These are phyloP conservation scores for Acrodontium crateriforme DNA, from an alignment of 2,329 filamentous ascomycete genomes.

Conservation along the genomic window DNA sequence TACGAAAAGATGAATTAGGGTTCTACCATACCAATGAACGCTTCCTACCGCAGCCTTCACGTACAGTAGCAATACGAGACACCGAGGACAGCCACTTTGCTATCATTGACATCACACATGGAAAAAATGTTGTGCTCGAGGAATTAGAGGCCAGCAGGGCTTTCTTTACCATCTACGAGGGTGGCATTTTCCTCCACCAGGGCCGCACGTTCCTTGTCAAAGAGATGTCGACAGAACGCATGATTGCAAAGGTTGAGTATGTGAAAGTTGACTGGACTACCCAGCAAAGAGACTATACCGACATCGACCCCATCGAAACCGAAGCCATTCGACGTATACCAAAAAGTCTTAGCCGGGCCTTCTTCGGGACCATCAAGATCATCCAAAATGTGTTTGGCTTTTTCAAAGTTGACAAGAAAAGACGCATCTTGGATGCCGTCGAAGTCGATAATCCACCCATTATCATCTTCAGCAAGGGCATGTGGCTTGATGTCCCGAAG, in stretches of 20 bases:
- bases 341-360: conserved; percentile 53
- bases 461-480: conserved; percentile 68
- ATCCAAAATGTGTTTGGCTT: conserved; percentile 86
- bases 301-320: conserved; percentile 85
- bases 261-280: conserved; percentile 95
- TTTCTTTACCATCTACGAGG: conserved; percentile 91
- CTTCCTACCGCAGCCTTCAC: conserved; percentile 73
- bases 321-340: conserved; percentile 68
- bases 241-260: conserved; percentile 73
- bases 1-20: conserved; percentile 59
- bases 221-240: conserved; percentile 67
- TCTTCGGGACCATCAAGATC: conserved; percentile 76
- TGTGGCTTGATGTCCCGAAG: conserved; percentile 89
- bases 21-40: conserved; percentile 85
- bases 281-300: conserved; percentile 80
- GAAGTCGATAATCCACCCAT: conserved; percentile 89
- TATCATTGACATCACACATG: conserved; percentile 75
- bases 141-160: conserved; percentile 94
- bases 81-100: conserved; percentile 88
- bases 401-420: conserved; percentile 85
- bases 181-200: conserved; percentile 92
- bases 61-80: conserved; percentile 75
- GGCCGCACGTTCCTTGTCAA: conserved; percentile 86
- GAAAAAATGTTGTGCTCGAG: conserved; percentile 73
- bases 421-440: conserved; percentile 78